phyloP scores from a whole-genome alignment of 2,329 filamentous ascomycete genomes.

The Helotiales sp. region DNA sequence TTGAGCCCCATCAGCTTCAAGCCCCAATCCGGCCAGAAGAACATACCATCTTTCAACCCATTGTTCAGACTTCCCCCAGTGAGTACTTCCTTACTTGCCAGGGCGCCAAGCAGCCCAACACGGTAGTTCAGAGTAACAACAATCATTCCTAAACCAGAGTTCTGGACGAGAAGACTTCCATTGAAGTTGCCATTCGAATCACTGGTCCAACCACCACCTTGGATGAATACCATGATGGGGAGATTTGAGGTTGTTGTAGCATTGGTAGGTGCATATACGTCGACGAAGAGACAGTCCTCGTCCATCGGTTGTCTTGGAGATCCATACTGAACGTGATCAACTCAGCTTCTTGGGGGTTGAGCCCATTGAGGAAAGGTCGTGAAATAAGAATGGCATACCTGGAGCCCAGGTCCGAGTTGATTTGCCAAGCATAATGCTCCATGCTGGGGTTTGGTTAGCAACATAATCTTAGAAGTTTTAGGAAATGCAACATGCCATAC shows the following conservation, averaged over 20 bases:
- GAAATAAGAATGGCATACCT: too few relatives aligned
- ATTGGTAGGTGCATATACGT: slow-evolving; percentile 57
- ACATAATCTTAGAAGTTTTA: neutral
- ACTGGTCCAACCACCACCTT: slow-evolving; percentile 59
- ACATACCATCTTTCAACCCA: slow-evolving; percentile 40
- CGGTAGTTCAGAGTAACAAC: slow-evolving; percentile 75
- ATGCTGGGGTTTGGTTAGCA: slow-evolving; percentile 9
- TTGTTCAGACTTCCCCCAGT: slow-evolving; percentile 58
- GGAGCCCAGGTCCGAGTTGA: slow-evolving; percentile 9
- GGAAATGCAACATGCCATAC: neutral
- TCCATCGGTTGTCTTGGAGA: slow-evolving; percentile 34
- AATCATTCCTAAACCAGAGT: slow-evolving; percentile 59
- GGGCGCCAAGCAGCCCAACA: slow-evolving; percentile 70
- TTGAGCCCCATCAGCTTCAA: neutral
- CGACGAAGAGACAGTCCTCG: slow-evolving; percentile 71
- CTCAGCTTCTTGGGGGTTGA: too few relatives aligned
- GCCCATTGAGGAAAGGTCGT: too few relatives aligned
- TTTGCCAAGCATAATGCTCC: slow-evolving; percentile 19
- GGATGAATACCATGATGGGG: slow-evolving; percentile 60
- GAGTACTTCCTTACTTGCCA: slow-evolving; percentile 55
- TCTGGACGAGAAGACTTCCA: slow-evolving; percentile 57
- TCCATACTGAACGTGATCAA: too few relatives aligned
- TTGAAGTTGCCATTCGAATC: slow-evolving; percentile 55
- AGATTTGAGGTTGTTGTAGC: slow-evolving; percentile 42
- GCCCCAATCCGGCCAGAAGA: neutral